Base-by-base conservation (phyloP, 2,329 filamentous ascomycete genomes). In the Talaromyces islandicus region DNA sequence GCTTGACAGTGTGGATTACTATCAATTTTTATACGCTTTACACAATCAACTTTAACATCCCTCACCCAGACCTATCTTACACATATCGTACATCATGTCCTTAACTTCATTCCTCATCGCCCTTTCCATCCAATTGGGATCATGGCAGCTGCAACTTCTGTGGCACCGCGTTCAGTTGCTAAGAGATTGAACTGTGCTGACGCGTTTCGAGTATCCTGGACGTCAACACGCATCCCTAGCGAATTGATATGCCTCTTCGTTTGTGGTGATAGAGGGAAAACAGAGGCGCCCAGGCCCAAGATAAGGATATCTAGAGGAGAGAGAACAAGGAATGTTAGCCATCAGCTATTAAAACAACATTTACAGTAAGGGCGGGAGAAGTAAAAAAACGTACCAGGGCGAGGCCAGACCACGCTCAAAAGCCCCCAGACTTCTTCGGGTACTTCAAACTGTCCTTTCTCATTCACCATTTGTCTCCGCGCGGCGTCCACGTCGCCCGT, bases 171-270 rank as follows among this genome's bases (percentile, higher is more conserved):
- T 78, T 99, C 94, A 19, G 92, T 97, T n/a, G 92, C 93, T 58
- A 99, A 78, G 69, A 99, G 73, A 71, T 99, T 99, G 75, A 94
- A 99, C 73, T 97, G 92, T 35, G 92, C 89, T 1, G 93, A 91
- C 9, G 94, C 94, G 75, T 97, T 97, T 64, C 91, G 82, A 32
- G 94, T 97, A 76, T 97, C 94, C 70, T 93, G 83, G 3, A 97
- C 83, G 70, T 99, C 94, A 5, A 97, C 81, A 60, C 91, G 82
- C 66, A 97, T 89, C 0, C 94, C 94, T 48, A 97, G 75, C 30
- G 84, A 83, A 63, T 88, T 88, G 60, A 99, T 85, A 66, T 86
- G 81, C 61, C 81, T 81, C 66, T 88, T 86, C 50, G 91, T 90
- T 66, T 86, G 82, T 0, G 90, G 89, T 59, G 89, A 90, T 7